Base-by-base conservation (phyloP, 306 rosid genomes). In the Carpinus fangiana region DNA sequence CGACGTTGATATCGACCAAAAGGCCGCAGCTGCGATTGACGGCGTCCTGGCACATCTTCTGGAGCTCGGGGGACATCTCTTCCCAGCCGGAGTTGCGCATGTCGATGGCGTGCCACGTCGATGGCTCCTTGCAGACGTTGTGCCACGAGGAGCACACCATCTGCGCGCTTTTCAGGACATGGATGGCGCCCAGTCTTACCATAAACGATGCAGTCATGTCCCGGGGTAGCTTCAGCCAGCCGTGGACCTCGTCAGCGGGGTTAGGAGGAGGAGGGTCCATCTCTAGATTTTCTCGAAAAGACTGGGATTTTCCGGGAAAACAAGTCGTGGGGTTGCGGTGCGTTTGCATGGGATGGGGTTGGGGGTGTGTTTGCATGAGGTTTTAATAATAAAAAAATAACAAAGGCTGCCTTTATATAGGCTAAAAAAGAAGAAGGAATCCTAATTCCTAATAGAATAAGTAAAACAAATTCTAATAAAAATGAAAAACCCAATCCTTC, bases 151-250 rank as follows among this genome's bases (percentile, higher is more conserved):
- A 66, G 83, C 95, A 92, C 61, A 89, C 95, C 1, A 3, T 18
- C 70, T 78, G 89, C 46, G 83, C 90, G 38, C n/a, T 72, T 31
- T 12, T 23, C 23, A 90, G 78, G 53, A 83, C 76, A 1, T 90
- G 90, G 18, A 86, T 10, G 0, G 87, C 67, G 10, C 85, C 85
- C 0, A 92, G 86, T 73, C 85, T 84, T 41, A 48, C 73, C 59
- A 89, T 77, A 53, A 92, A 87, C 38, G 82, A 20, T 2, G 82
- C 47, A 59, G 80, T 75, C 78, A 90, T 76, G 54, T 89, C 92
- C 43, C 73, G 78, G 2, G 93, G 95, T 51, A 90, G 87, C 41
- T 85, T 89, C 26, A 86, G 72, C 94, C 94, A 90, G n/a, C 82
- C 77, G 47, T 70, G 76, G 43, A n/a, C 34, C 4, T 57, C 31